Conservation (phyloP, 192 early-diverging fungal species). For the Linnemannia schmuckeri region DNA sequence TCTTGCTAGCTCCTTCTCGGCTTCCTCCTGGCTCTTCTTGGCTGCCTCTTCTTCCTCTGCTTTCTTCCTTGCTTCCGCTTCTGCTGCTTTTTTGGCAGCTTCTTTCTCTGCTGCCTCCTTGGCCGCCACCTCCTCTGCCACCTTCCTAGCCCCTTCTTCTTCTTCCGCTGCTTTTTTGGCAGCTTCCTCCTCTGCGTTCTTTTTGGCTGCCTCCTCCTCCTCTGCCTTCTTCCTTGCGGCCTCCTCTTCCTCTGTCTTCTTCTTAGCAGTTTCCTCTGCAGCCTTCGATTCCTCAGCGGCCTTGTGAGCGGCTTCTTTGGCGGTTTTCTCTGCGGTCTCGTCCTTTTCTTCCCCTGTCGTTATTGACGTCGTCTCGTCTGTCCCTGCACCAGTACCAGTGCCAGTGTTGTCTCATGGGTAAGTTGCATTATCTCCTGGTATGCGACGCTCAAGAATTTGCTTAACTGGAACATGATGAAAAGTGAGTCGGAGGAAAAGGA, state of each 20-base stretch:
- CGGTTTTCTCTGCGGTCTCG: background rate
- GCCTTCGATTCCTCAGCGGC: background rate
- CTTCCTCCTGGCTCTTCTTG: background rate
- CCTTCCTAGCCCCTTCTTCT: background rate
- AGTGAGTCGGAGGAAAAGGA: background rate
- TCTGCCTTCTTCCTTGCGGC: background rate
- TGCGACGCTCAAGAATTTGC: background rate
- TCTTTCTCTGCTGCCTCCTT: no score
- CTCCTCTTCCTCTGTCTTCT: background rate
- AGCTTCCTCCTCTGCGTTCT: background rate
- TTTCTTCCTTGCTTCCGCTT: background rate
- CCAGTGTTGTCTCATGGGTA: background rate
- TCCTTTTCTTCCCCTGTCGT: background rate
- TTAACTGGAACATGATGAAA: background rate
- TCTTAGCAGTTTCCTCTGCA: background rate
- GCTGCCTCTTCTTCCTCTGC: conserved; percentile 1
- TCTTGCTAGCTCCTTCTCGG: background rate
- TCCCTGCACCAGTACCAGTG: background rate
- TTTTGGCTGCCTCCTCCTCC: background rate
- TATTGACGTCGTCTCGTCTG: background rate
- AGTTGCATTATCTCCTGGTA: background rate
- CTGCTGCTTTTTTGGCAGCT: background rate
- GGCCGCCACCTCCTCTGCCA: background rate
- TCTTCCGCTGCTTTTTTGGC: background rate
- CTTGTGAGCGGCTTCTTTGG: background rate